These are phyloP conservation scores for Striga hermonthica DNA, from an alignment of 305 asterid species.

Conservation along the genomic window DNA sequence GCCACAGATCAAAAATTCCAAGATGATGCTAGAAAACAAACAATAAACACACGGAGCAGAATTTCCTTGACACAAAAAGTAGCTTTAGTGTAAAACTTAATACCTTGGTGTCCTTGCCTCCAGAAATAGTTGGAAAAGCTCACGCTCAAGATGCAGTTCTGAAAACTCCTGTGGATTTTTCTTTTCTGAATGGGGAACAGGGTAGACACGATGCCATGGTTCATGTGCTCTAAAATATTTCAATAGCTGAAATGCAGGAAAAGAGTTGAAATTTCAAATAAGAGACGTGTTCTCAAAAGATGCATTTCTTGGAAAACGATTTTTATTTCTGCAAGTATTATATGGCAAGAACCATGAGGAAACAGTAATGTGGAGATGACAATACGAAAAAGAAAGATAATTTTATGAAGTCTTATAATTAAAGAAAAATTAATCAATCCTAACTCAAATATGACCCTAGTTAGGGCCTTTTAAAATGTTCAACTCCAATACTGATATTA, in stretches of 20 bases:
- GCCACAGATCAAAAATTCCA: not conserved
- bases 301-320: not conserved
- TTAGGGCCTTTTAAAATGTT: no score
- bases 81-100: constrained; percentile 12
- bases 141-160: constrained; percentile 45
- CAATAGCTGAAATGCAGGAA: constrained; percentile 46
- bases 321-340: not conserved
- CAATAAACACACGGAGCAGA: not conserved
- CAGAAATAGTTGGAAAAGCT: constrained; percentile 43
- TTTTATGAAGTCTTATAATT: not conserved
- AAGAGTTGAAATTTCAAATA: constrained; percentile 15
- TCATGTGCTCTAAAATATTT: constrained; percentile 45
- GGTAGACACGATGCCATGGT: constrained; percentile 53
- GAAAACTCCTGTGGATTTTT: constrained; percentile 47
- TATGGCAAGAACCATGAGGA: not conserved
- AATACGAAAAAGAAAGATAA: not conserved
- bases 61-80: not conserved
- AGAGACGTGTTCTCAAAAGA: not conserved
- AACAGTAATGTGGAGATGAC: not conserved
- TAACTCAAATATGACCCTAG: no score
- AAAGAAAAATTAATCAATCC: not conserved
- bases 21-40: not conserved
- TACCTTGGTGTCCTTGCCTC: constrained; percentile 55
- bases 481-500: no score
- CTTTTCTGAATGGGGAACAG: constrained; percentile 34